Evolutionary conservation across 192 early-diverging fungal genomes (phyloP).

Genomic region (Dispira simplex): DNA sequence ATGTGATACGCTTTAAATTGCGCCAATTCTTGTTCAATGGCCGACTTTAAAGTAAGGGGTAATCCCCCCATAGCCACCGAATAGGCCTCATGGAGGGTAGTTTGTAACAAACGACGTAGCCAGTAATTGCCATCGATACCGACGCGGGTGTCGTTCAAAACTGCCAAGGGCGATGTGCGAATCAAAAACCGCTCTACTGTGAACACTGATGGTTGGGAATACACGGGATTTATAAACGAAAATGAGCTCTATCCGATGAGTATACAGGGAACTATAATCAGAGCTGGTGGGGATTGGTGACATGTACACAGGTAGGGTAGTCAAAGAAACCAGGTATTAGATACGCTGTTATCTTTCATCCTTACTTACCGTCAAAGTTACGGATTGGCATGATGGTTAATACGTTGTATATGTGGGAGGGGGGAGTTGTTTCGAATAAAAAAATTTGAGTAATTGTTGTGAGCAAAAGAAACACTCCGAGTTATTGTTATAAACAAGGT

Average conservation of each 20-base stretch:
- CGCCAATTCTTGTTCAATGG: conserved; percentile 48
- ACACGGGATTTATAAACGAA: neutral
- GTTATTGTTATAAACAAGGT: too few relatives aligned
- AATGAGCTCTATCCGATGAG: neutral
- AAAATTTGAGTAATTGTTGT: too few relatives aligned
- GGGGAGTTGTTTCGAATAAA: too few relatives aligned
- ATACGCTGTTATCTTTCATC: too few relatives aligned
- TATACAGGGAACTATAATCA: too few relatives aligned
- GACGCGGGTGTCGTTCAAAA: conserved; percentile 45
- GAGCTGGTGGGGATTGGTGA: too few relatives aligned
- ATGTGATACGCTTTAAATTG: conserved; percentile 48
- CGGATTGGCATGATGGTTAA: too few relatives aligned
- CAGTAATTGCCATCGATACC: conserved; percentile 72
- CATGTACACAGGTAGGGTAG: too few relatives aligned
- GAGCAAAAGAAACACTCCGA: too few relatives aligned
- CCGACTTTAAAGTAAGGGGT: conserved; percentile 35
- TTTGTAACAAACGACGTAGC: conserved; percentile 45
- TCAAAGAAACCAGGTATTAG: too few relatives aligned
- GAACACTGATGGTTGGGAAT: neutral
- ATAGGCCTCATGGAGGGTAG: conserved; percentile 34
- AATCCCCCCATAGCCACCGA: conserved; percentile 47
- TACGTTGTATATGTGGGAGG: too few relatives aligned
- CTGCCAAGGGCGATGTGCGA: conserved; percentile 35
- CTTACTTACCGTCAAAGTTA: too few relatives aligned
- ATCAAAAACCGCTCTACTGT: conserved; percentile 33